A percentile compares a stretch with the other conserved stretches of the same genome.
These are phyloP conservation scores for Dichotomopilus funicola DNA, from an alignment of 2,329 filamentous ascomycete genomes.

Conservation along the genomic window DNA sequence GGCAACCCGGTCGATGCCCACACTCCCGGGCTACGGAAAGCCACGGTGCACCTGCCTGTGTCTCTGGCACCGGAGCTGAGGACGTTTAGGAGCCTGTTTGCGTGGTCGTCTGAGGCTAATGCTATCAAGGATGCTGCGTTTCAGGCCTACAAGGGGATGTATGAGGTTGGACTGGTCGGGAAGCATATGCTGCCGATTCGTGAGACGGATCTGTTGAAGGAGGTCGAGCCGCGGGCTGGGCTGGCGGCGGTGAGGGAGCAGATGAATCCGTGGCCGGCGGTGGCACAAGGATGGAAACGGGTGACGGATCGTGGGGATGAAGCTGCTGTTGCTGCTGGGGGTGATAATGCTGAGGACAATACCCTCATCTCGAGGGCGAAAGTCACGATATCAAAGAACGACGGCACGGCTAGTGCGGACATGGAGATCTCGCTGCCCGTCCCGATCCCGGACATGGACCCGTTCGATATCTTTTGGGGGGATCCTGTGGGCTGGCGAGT, in stretches of 20 bases:
- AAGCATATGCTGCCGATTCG: constrained; percentile 66
- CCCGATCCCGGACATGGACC: constrained; percentile 32
- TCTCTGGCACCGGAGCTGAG: constrained; percentile 60
- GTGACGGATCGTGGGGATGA: no score
- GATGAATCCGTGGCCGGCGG: constrained; percentile 41
- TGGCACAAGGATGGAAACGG: constrained; percentile 39
- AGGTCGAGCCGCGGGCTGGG: constrained; percentile 33
- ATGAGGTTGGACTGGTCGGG: constrained; percentile 65
- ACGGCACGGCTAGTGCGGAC: constrained; percentile 28
- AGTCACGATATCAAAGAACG: constrained; percentile 31
- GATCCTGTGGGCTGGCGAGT: constrained; percentile 32
- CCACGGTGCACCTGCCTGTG: constrained; percentile 63
- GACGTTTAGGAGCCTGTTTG: constrained; percentile 39
- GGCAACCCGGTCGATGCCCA: constrained; percentile 20
- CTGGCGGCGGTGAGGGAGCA: constrained; percentile 32
- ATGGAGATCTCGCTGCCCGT: constrained; percentile 41
- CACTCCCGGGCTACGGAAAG: constrained; percentile 34
- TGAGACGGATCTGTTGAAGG: constrained; percentile 34
- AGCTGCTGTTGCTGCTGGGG: no score
- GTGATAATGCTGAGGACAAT: constrained; percentile 14
- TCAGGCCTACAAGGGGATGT: constrained; percentile 65
- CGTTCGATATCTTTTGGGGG: constrained; percentile 38
- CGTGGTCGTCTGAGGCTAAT: constrained; percentile 66
- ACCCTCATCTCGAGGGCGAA: constrained; percentile 26
- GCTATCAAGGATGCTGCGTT: constrained; percentile 80